phyloP scores from a whole-genome alignment of 148 eudicot species.

The Rheum nobile region DNA sequence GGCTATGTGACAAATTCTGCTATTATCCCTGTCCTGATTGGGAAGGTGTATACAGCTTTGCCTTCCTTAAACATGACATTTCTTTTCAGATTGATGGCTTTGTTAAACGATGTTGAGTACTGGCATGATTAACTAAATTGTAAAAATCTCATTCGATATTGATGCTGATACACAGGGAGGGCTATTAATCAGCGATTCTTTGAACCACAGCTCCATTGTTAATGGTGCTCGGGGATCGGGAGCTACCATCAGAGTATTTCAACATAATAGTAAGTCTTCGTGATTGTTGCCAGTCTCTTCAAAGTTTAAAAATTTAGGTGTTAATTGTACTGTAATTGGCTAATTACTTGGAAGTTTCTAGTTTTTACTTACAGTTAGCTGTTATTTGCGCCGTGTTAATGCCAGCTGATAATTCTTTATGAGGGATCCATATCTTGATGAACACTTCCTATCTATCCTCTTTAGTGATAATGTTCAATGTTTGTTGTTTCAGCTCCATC shows the following conservation, averaged over 20 bases:
- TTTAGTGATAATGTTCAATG: background rate
- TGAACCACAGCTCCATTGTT: slow-evolving; percentile 92
- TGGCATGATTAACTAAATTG: background rate
- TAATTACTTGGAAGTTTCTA: background rate
- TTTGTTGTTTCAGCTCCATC: slow-evolving; percentile 47
- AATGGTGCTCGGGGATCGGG: slow-evolving; percentile 99
- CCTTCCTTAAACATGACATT: background rate
- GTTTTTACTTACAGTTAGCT: background rate
- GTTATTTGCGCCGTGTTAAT: background rate
- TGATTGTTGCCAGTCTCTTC: background rate
- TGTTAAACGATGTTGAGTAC: background rate
- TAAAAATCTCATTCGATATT: background rate
- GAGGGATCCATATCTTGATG: background rate
- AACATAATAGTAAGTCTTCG: slow-evolving; percentile 78
- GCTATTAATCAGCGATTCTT: slow-evolving; percentile 85
- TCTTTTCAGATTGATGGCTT: background rate
- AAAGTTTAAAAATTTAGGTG: background rate
- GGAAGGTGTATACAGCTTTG: slow-evolving; percentile 42
- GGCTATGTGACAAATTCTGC: slow-evolving; percentile 95
- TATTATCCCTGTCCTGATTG: slow-evolving; percentile 77
- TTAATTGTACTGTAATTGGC: background rate
- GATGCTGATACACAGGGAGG: slow-evolving; percentile 59
- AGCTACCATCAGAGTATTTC: slow-evolving; percentile 75
- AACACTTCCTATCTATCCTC: background rate
- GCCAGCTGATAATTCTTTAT: background rate